These are phyloP conservation scores for Ophiostoma perfectum DNA, from an alignment of 2,329 filamentous ascomycete genomes.

Conservation along the genomic window DNA sequence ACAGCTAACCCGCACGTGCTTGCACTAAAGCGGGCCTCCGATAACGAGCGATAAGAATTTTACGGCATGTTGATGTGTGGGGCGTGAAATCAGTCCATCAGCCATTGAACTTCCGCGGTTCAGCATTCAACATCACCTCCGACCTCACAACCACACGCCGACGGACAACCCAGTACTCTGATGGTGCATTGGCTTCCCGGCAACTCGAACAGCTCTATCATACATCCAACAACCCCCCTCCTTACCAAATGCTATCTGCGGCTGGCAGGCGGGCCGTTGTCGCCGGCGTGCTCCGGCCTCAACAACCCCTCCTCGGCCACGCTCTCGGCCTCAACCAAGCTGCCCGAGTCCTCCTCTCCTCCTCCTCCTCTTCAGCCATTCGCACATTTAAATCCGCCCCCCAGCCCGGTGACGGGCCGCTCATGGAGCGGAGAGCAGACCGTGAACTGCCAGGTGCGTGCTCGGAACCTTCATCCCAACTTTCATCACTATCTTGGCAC, in stretches of 20 bases:
- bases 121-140: background rate
- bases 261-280: conserved; percentile 17
- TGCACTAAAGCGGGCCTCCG: conserved; percentile 11
- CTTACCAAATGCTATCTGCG: conserved; percentile 24
- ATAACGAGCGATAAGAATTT: conserved; percentile 15
- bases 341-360: conserved; percentile 14
- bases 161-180: background rate
- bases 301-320: conserved; percentile 16
- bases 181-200: too few species aligned
- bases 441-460: conserved; percentile 58
- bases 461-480: background rate
- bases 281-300: conserved; percentile 22
- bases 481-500: background rate
- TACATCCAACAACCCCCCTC: background rate
- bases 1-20: conserved; percentile 14
- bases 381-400: conserved; percentile 44
- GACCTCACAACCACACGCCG: background rate
- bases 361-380: background rate
- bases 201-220: background rate
- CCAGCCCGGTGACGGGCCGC: conserved; percentile 54
- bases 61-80: conserved; percentile 8
- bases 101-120: background rate
- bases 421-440: conserved; percentile 61
- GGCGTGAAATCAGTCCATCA: conserved; percentile 19
- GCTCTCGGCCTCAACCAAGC: conserved; percentile 2